phyloP scores from a whole-genome alignment of 2,329 filamentous ascomycete species.

The Colletotrichum tamarilloi region DNA sequence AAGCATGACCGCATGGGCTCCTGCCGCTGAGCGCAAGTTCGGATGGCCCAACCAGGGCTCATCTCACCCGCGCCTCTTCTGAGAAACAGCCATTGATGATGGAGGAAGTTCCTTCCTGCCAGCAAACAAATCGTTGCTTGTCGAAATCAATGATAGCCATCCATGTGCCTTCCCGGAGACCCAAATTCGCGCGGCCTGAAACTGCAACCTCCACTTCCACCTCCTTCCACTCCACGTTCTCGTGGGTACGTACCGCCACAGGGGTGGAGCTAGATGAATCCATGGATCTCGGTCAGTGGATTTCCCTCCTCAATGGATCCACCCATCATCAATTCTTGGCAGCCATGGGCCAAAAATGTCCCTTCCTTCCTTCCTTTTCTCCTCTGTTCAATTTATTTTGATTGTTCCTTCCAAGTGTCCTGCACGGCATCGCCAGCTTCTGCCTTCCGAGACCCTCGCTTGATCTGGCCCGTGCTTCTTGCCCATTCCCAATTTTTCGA shows the following conservation, averaged over 20 bases:
- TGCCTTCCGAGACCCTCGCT: background rate
- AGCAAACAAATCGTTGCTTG: background rate
- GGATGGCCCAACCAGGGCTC: background rate
- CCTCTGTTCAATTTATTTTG: slow-evolving; percentile 3
- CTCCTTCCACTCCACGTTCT: background rate
- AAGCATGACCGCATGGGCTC: no score
- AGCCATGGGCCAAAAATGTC: background rate
- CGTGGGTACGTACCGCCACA: background rate
- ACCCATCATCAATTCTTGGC: slow-evolving; percentile 9
- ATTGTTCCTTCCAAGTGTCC: background rate
- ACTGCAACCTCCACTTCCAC: slow-evolving; percentile 12
- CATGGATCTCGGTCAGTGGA: background rate
- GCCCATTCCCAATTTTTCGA: background rate
- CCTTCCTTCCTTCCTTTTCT: background rate
- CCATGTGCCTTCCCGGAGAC: background rate
- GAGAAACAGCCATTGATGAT: background rate
- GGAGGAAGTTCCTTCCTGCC: background rate
- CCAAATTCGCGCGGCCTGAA: slow-evolving; percentile 28
- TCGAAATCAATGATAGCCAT: background rate
- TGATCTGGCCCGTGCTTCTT: background rate
- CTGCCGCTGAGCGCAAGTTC: background rate
- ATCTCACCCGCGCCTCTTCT: background rate
- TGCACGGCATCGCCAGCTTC: slow-evolving; percentile 8
- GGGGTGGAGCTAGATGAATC: background rate
- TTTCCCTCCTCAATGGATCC: background rate